Percentiles rank a stretch among this genome's conserved stretches.
phyloP scores from a whole-genome alignment of 805 yeast genomes.

The Candida nanaspora region DNA sequence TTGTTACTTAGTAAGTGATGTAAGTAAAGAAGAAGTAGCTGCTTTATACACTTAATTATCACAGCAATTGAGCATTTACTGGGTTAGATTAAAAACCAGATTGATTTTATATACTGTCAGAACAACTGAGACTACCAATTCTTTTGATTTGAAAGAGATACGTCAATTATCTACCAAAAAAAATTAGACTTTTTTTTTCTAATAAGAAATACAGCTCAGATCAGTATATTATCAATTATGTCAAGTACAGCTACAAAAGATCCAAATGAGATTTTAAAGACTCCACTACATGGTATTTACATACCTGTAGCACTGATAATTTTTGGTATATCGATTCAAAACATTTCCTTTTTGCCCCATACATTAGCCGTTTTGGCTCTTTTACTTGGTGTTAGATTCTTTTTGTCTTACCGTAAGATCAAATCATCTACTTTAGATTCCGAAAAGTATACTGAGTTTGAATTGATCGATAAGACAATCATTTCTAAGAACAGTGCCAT shows the following conservation, averaged over 20 bases:
- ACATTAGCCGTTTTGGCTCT: conserved; percentile 32
- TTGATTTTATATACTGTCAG: too few species aligned
- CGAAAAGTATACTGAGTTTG: conserved; percentile 56
- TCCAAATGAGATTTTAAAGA: conserved; percentile 29
- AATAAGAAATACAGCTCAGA: not conserved
- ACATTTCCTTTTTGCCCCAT: conserved; percentile 41
- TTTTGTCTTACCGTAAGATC: conserved; percentile 27
- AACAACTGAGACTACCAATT: too few species aligned
- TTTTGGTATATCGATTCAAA: conserved; percentile 52
- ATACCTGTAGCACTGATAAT: conserved; percentile 59
- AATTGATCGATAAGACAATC: conserved; percentile 66
- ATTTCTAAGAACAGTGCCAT: conserved; percentile 66
- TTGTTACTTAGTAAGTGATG: too few species aligned
- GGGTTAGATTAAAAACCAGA: too few species aligned
- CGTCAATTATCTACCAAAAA: too few species aligned
- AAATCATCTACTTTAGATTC: conserved; percentile 39
- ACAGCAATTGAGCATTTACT: too few species aligned
- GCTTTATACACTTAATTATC: too few species aligned
- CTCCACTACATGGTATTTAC: conserved; percentile 69
- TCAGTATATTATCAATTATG: not conserved
- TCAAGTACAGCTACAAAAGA: not conserved
- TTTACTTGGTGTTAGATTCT: conserved; percentile 27
- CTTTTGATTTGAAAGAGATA: too few species aligned
- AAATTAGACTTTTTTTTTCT: too few species aligned
- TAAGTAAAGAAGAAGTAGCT: too few species aligned